These are phyloP conservation scores for Onygenales sp. DNA, from an alignment of 2,329 filamentous ascomycete genomes.

Conservation along the genomic window DNA sequence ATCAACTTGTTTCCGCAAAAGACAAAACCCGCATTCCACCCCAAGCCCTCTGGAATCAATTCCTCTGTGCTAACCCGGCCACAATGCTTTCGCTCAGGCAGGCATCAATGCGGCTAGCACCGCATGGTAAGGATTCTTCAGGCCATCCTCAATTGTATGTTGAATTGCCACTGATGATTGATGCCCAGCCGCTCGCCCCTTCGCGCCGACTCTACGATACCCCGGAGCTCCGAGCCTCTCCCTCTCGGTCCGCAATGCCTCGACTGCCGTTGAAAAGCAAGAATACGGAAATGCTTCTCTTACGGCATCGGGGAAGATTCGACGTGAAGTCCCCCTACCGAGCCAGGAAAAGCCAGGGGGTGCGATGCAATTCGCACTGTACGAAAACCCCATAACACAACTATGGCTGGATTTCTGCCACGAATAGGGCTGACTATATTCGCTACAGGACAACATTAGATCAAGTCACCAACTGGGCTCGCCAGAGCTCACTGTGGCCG, in stretches of 20 bases:
- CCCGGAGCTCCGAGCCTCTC: background rate
- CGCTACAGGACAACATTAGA: slow-evolving; percentile 44
- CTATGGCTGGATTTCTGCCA: background rate
- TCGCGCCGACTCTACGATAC: background rate
- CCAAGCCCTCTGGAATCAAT: no score
- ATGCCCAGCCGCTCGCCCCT: background rate
- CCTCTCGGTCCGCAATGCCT: slow-evolving; percentile 12
- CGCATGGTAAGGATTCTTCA: background rate
- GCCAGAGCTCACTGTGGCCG: slow-evolving; percentile 80
- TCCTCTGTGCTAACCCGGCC: no score
- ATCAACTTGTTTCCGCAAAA: no score
- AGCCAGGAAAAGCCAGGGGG: slow-evolving; percentile 43
- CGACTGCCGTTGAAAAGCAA: slow-evolving; percentile 32
- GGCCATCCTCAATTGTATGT: background rate
- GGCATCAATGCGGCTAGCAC: background rate
- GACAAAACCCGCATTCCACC: no score
- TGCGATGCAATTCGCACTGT: slow-evolving; percentile 44
- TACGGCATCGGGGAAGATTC: slow-evolving; percentile 34
- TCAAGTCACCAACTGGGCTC: slow-evolving; percentile 76
- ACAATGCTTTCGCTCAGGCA: background rate
- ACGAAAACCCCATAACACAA: slow-evolving; percentile 13
- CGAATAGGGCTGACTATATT: background rate
- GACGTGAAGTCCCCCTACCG: slow-evolving; percentile 39
- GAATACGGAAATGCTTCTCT: slow-evolving; percentile 24
- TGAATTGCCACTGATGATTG: background rate